phyloP scores from a whole-genome alignment of 2,329 filamentous ascomycete species.

The Aspergillus aculeatus region DNA sequence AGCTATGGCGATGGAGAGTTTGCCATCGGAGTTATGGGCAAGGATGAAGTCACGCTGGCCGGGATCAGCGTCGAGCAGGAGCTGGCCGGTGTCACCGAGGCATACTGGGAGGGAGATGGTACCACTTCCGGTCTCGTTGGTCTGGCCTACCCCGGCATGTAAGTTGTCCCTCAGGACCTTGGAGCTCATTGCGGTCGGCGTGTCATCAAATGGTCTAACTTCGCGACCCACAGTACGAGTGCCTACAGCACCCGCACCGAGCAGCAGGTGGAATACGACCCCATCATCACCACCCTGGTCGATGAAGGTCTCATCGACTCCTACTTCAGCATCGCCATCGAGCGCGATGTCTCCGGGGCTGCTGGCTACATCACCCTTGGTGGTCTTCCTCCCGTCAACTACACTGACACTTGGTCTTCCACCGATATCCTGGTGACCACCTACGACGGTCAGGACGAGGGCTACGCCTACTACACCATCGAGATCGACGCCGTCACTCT shows the following conservation, averaged over 20 bases:
- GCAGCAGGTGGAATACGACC: constrained; percentile 7
- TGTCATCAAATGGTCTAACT: not conserved
- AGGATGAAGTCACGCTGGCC: constrained; percentile 24
- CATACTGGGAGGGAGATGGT: constrained; percentile 3
- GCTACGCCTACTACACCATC: constrained; percentile 19
- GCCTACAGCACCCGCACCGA: not conserved
- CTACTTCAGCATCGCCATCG: constrained; percentile 30
- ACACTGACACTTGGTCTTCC: constrained; percentile 10
- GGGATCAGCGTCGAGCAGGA: not conserved
- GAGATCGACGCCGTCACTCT: constrained; percentile 19
- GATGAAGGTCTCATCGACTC: constrained; percentile 4
- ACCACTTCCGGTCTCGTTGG: constrained; percentile 4
- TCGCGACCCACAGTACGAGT: not conserved
- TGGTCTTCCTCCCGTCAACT: constrained; percentile 17
- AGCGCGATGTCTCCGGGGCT: constrained; percentile 33
- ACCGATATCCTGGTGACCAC: constrained; percentile 22
- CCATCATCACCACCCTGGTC: constrained; percentile 10
- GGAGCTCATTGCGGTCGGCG: not conserved
- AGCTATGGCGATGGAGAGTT: constrained; percentile 27
- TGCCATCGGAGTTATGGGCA: constrained; percentile 22
- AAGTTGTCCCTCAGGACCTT: not conserved
- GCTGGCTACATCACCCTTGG: constrained; percentile 22
- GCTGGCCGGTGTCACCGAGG: not conserved
- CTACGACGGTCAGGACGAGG: constrained; percentile 12
- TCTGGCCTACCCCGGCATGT: constrained; percentile 10